Evolutionary conservation across 352 stramenopile genomes (phyloP).

Genomic region (Blastocystis sp.): DNA sequence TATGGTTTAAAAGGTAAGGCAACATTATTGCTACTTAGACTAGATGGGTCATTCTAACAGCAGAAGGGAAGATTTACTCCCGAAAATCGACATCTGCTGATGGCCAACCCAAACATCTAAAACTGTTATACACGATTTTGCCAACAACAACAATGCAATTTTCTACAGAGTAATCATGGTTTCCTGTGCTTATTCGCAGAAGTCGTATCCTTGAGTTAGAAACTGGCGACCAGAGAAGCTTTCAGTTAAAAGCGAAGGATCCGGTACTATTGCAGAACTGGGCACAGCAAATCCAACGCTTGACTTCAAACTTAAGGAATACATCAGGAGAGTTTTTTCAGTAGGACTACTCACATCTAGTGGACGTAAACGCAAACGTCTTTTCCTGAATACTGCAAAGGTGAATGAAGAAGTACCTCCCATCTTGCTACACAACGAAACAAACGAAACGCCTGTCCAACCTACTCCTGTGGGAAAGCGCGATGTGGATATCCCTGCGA

Average conservation of each 20-base stretch:
- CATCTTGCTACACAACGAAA: not conserved
- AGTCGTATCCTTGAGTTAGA: conserved; percentile 15
- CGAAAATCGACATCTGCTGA: not conserved
- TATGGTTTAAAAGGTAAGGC: conserved; percentile 24
- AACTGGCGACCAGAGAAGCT: not conserved
- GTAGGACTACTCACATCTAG: not conserved
- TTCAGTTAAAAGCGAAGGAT: not conserved
- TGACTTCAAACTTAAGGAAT: not conserved
- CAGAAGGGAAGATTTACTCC: not conserved
- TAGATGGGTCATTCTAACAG: not conserved
- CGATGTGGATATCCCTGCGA: conserved; percentile 16
- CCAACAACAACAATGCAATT: conserved; percentile 9
- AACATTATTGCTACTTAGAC: not conserved
- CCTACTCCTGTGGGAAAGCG: conserved; percentile 32
- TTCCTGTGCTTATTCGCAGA: not conserved
- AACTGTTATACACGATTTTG: not conserved
- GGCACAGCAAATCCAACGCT: not conserved
- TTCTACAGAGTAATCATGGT: not conserved
- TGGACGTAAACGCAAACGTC: not conserved
- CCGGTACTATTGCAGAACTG: conserved; percentile 17
- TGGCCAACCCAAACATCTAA: not conserved
- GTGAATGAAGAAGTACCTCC: conserved; percentile 13
- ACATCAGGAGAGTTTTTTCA: not conserved
- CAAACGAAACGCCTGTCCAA: not conserved
- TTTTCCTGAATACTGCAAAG: not conserved